These are phyloP conservation scores for Acidomyces sp. DNA, from an alignment of 495 filamentous ascomycete genomes.

Conservation along the genomic window DNA sequence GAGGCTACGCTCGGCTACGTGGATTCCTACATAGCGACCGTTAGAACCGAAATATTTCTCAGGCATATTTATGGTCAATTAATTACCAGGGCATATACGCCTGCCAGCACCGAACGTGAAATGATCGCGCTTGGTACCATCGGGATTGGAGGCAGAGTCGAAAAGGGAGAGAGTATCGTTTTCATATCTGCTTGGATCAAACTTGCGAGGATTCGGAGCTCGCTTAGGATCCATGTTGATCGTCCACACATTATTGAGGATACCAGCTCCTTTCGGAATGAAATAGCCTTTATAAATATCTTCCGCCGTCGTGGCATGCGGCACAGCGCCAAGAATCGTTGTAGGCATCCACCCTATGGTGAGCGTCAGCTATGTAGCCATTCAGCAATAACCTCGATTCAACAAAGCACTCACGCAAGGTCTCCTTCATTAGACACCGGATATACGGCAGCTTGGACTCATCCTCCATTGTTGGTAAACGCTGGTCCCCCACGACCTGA, in stretches of 20 bases:
- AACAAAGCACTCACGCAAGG: too few species aligned
- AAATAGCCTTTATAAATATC: constrained; percentile 25
- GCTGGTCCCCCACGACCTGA: constrained; percentile 11
- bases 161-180: constrained; percentile 5
- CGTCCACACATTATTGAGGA: constrained; percentile 20
- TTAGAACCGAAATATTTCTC: too few species aligned
- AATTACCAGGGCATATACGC: constrained; percentile 24
- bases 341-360: constrained; percentile 25
- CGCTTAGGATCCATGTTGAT: constrained; percentile 21
- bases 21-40: too few species aligned
- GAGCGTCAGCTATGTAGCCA: too few species aligned
- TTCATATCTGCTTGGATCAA: constrained; percentile 19
- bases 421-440: constrained; percentile 16
- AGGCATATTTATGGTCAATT: too few species aligned
- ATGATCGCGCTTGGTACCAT: constrained; percentile 20
- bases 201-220: constrained; percentile 12
- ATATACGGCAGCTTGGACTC: constrained; percentile 12
- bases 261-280: constrained; percentile 21
- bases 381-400: too few species aligned
- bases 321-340: constrained; percentile 20
- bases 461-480: constrained; percentile 16
- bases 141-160: constrained; percentile 15
- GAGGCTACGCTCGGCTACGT: constrained; percentile 22
- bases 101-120: constrained; percentile 26
- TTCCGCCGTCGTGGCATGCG: constrained; percentile 27